Conservation (phyloP, 2,329 filamentous ascomycete genomes). For the Fusarium praegraminearum region DNA sequence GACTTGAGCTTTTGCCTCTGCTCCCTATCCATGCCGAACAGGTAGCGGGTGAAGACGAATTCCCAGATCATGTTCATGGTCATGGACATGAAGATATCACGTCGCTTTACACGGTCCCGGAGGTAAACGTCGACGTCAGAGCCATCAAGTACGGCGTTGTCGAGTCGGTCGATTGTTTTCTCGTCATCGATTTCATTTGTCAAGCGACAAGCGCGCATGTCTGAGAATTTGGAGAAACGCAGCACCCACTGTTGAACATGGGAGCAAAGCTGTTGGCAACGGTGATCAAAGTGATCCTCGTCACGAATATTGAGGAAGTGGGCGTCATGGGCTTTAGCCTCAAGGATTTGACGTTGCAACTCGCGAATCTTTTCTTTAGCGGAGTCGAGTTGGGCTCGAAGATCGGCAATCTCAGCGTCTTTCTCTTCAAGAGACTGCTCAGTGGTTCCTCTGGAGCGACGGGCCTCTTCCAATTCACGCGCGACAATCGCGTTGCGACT, state of each 20-base stretch:
- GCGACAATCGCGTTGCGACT: slow-evolving; percentile 73
- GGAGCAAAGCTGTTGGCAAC: slow-evolving; percentile 93
- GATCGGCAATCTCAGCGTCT: slow-evolving; percentile 82
- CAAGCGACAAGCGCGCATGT: slow-evolving; percentile 86
- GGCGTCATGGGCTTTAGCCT: slow-evolving; percentile 70
- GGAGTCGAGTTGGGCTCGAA: slow-evolving; percentile 81
- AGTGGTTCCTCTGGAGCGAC: slow-evolving; percentile 72
- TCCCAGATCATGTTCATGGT: slow-evolving; percentile 99
- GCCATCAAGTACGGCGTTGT: slow-evolving; percentile 94
- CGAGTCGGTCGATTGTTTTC: slow-evolving; percentile 91
- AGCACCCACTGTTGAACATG: slow-evolving; percentile 98
- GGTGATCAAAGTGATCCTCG: slow-evolving; percentile 94
- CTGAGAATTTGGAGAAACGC: slow-evolving; percentile 97
- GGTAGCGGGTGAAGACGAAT: slow-evolving; percentile 96
- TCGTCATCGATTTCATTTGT: slow-evolving; percentile 89
- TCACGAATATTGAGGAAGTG: slow-evolving; percentile 84
- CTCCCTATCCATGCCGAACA: slow-evolving; percentile 98
- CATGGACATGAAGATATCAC: slow-evolving; percentile 98
- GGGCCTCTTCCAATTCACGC: slow-evolving; percentile 76
- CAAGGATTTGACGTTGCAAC: slow-evolving; percentile 66
- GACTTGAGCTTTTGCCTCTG: slow-evolving; percentile 97
- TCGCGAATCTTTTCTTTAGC: slow-evolving; percentile 73
- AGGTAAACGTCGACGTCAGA: slow-evolving; percentile 92
- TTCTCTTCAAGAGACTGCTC: slow-evolving; percentile 79
- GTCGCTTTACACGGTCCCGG: slow-evolving; percentile 84